Evolutionary conservation across 257 asterid species (phyloP).

Genomic region (Apocynum venetum): DNA sequence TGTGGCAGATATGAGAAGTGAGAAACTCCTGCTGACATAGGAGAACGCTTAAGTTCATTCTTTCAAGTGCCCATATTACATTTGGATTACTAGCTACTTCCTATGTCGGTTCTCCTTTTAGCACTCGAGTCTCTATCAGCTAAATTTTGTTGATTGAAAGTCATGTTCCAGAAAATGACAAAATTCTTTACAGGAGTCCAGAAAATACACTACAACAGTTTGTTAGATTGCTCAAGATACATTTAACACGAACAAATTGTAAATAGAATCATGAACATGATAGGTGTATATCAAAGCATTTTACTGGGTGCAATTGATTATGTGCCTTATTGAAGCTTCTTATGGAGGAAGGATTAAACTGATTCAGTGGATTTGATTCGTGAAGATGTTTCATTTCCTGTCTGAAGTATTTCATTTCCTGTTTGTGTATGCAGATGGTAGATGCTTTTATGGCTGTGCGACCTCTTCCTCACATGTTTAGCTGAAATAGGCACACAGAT

Average conservation of each 20-base stretch:
- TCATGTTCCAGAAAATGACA: background rate
- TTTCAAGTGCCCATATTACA: background rate
- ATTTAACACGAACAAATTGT: background rate
- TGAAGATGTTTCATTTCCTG: background rate
- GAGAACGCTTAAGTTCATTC: background rate
- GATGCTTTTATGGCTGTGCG: conserved; percentile 89
- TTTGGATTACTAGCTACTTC: background rate
- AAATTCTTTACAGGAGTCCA: background rate
- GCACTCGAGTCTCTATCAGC: background rate
- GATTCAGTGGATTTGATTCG: background rate
- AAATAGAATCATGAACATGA: background rate
- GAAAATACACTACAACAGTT: background rate
- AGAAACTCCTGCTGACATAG: background rate
- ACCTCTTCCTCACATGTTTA: conserved; percentile 81
- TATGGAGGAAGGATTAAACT: background rate
- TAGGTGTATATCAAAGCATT: background rate
- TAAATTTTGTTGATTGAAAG: background rate
- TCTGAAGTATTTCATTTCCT: background rate
- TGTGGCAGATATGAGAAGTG: too few relatives aligned
- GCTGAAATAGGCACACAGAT: conserved; percentile 9
- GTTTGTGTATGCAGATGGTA: conserved; percentile 59
- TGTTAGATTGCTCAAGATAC: background rate
- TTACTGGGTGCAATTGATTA: background rate
- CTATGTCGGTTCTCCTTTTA: background rate
- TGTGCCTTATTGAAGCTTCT: background rate